Base-by-base conservation (phyloP, 164 flowering plant genomes). In the Piper longum region DNA sequence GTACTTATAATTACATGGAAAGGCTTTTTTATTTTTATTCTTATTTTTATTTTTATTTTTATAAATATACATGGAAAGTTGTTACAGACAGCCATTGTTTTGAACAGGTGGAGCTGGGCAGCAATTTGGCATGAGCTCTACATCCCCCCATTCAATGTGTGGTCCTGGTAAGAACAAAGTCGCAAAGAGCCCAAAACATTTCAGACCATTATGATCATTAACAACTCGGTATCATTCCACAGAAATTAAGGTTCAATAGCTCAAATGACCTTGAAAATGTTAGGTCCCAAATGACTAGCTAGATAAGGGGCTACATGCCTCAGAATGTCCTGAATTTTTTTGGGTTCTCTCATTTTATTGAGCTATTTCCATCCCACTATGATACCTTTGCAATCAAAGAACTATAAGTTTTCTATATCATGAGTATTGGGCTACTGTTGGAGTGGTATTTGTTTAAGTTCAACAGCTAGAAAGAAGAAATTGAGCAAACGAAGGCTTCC, bases 391-490 rank as follows among this genome's bases (percentile, higher is more conserved):
- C 2, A 26, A 26, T 26, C 36, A 26, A 26, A 26, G 36, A 26
- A 26, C 36, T 26, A 26, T 26, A 26, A 26, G 36, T 26, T 57
- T 42, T 57, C 60, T 36, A 41, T 26, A 41, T 7, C 26, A 75
- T 63, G 70, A 72, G 79, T 83, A 76, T 59, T 79, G 77, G 72
- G 79, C 85, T 77, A 65, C 68, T 75, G 69, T 70, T 76, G 80
- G 82, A 72, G 77, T 55, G 75, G 72, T 26, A 26, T 79, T 81
- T 79, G 76, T 83, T 79, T 81, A 77, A 77, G 69, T 70, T 68
- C n/a, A 65, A 69, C 76, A 76, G 77, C 74, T 63, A 63, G 57
- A 71, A 74, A 71, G 69, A 26, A 26, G 36, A 64, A 61, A 67
- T 71, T 64, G 59, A 13, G 68, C 59, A 69, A 67, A 66, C 8